Conservation (phyloP, 345 rosid species). For the Diplotaxis tenuifolia region DNA sequence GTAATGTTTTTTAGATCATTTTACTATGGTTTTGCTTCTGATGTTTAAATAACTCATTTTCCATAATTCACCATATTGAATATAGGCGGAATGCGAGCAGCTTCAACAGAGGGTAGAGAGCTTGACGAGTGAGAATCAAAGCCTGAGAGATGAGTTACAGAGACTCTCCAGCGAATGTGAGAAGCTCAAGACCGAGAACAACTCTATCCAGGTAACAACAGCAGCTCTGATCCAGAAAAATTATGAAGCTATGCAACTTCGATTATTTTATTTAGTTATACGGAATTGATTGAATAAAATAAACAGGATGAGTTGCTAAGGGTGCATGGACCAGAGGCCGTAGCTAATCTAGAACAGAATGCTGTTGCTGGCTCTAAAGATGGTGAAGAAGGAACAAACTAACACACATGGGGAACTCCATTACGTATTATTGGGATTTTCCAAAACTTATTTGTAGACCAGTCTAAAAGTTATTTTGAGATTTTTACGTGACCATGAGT, state of each 20-base stretch:
- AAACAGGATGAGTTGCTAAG: constrained; percentile 75
- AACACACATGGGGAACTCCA: constrained; percentile 24
- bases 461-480: constrained; percentile 27
- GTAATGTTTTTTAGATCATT: constrained; percentile 34
- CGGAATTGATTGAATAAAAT: not conserved
- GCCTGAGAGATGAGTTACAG: constrained; percentile 74
- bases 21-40: not conserved
- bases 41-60: not conserved
- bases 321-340: constrained; percentile 69
- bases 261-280: not conserved
- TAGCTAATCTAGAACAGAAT: constrained; percentile 61
- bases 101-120: constrained; percentile 75
- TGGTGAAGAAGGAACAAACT: constrained; percentile 52
- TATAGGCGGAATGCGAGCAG: constrained; percentile 94
- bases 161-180: constrained; percentile 83
- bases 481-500: constrained; percentile 2
- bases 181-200: constrained; percentile 81
- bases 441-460: constrained; percentile 19
- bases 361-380: constrained; percentile 37
- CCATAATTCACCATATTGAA: not conserved
- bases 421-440: constrained; percentile 22
- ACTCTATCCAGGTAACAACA: constrained; percentile 62
- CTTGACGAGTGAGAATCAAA: constrained; percentile 57
- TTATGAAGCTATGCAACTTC: not conserved
- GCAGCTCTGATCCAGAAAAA: not conserved